Evolutionary conservation across 2,329 filamentous ascomycete genomes (phyloP).

Genomic region (Dactylonectria macrodidyma): DNA sequence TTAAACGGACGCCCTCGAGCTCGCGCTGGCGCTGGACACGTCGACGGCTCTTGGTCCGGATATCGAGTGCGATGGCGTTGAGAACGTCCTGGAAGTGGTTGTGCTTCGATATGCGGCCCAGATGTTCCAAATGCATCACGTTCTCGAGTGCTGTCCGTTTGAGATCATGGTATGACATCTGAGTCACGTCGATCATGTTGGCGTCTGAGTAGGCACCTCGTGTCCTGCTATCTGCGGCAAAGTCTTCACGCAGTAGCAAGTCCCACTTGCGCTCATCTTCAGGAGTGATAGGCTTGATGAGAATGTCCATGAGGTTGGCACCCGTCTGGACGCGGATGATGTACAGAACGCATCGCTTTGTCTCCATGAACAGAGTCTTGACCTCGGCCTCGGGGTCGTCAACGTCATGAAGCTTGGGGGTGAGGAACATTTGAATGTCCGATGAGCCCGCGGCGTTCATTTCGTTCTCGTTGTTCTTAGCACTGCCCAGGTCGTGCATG

Average conservation of each 20-base stretch:
- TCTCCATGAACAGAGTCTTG: conserved; percentile 97
- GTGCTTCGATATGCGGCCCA: conserved; percentile 88
- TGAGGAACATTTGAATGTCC: conserved; percentile 92
- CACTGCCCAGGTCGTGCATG: conserved; percentile 92
- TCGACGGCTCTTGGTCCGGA: conserved; percentile 95
- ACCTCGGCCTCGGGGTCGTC: conserved; percentile 94
- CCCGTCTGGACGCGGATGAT: conserved; percentile 98
- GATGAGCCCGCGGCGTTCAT: conserved; percentile 88
- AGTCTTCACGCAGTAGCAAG: conserved; percentile 84
- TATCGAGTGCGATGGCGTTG: conserved; percentile 96
- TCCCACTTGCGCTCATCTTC: conserved; percentile 95
- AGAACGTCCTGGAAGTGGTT: conserved; percentile 99
- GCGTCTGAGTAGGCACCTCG: conserved; percentile 91
- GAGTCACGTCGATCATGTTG: conserved; percentile 90
- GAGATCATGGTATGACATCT: conserved; percentile 91
- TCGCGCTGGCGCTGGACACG: conserved; percentile 93
- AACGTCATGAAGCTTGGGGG: conserved; percentile 88
- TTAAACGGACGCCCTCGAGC: conserved; percentile 85
- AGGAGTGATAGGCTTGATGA: conserved; percentile 87
- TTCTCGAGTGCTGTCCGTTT: conserved; percentile 96
- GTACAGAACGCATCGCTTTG: conserved; percentile 96
- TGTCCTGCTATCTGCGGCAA: conserved; percentile 75
- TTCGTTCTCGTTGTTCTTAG: conserved; percentile 96
- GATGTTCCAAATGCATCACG: conserved; percentile 88
- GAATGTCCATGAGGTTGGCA: conserved; percentile 91